A percentile compares a stretch with the other conserved stretches of the same genome.
These are phyloP conservation scores for Closterium sp. DNA, from an alignment of 139 green algal species.

Conservation along the genomic window DNA sequence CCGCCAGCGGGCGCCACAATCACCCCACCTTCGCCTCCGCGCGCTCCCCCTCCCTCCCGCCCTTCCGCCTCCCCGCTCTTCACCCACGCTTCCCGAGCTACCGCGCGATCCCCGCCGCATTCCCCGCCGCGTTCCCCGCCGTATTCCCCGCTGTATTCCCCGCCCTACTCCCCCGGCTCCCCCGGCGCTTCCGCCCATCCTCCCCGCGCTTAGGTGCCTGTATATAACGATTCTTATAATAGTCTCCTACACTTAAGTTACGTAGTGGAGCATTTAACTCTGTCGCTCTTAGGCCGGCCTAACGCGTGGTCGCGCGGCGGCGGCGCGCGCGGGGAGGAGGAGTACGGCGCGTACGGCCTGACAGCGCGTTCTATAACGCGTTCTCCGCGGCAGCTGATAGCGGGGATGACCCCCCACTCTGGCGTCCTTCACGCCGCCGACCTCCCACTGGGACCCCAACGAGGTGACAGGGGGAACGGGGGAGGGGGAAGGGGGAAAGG, in stretches of 20 bases:
- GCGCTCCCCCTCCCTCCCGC: background rate
- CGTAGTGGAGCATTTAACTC: background rate
- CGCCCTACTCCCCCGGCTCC: background rate
- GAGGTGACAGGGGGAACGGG: background rate
- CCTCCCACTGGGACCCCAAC: background rate
- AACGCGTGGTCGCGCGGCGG: background rate
- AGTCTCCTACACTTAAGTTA: background rate
- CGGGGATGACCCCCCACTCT: background rate
- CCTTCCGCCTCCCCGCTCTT: background rate
- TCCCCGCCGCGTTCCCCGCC: background rate
- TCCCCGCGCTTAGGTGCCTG: background rate
- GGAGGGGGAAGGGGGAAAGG: no score
- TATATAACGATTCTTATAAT: background rate
- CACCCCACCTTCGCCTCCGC: background rate
- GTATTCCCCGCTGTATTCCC: background rate
- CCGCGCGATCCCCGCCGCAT: background rate
- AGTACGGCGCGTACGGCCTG: background rate
- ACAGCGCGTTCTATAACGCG: background rate
- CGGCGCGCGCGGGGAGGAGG: background rate
- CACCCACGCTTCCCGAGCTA: background rate
- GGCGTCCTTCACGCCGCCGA: background rate
- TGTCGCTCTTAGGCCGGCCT: background rate
- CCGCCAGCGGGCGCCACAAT: background rate
- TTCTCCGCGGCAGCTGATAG: background rate
- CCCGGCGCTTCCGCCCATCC: background rate